Base-by-base conservation (phyloP, 2,329 filamentous ascomycete species). In the Waltergamsia citrina region DNA sequence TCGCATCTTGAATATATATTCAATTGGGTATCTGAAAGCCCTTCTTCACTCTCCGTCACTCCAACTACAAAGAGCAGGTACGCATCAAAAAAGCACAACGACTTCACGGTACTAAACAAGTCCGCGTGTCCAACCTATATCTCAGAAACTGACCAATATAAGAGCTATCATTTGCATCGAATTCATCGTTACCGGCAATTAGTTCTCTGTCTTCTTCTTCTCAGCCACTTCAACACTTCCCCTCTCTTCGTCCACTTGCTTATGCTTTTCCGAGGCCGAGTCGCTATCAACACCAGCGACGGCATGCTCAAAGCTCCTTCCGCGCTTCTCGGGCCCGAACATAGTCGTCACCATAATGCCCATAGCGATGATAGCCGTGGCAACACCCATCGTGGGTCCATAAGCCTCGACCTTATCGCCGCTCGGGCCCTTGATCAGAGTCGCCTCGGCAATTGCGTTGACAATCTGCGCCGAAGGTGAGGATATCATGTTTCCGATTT, bases 391-490 rank as follows among this genome's bases (percentile, higher is more conserved):
- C 12, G 73, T 73, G 0, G 78, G 81, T 0, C 81, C 83, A 44
- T 87, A 87, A 0, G 79, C 80, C 33, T 82, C 72, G 2, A 76
- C 81, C 4, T 50, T 53, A 36, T 74, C 52, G 4, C 81, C 81
- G 8, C 63, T 60, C 6, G 19, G 22, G 2, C 51, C 49, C 0
- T 55, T 73, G 29, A 86, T 62, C 25, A 67, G 68, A 22, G 66
- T 67, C 29, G 60, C 69, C 48, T 87, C 81, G 2, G 82, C 68
- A 33, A 87, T 68, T 10, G 78, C 80, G 39, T 86, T 85, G 50
- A 87, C 78, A 31, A 88, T 87, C 53, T 87, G 82, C 0, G 82
- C 77, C 0, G 74, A 79, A 0, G 81, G 80, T 0, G 77, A 79
- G 2, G 77, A 80, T 34, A 82, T 77, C 67, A 85, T 78, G 62